phyloP scores from a whole-genome alignment of 2,329 filamentous ascomycete genomes.

The Neonectria hederae region DNA sequence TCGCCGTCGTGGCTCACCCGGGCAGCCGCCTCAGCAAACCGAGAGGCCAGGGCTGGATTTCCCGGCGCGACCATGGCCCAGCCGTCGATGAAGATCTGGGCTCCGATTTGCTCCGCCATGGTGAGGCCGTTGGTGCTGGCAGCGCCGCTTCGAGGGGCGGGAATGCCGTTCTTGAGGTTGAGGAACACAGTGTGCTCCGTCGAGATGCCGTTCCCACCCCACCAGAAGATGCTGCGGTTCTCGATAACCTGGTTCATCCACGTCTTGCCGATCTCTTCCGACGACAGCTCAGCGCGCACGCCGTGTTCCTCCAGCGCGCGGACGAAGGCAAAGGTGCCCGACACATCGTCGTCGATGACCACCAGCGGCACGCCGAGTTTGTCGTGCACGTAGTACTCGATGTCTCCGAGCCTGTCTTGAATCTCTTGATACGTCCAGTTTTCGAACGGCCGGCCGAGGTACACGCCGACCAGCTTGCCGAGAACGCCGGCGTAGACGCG shows the following conservation, averaged over 20 bases:
- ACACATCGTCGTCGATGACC: constrained; percentile 19
- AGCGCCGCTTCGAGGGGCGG: constrained; percentile 11
- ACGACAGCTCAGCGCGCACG: constrained; percentile 7
- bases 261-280: constrained; percentile 18
- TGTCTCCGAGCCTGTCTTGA: constrained; percentile 10
- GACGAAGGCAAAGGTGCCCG: constrained; percentile 19
- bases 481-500: constrained; percentile 21
- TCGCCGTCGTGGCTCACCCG: constrained; percentile 52
- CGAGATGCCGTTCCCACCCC: constrained; percentile 18
- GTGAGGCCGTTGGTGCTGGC: constrained; percentile 6
- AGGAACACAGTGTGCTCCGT: constrained; percentile 17
- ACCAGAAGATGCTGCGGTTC: constrained; percentile 13
- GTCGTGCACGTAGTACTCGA: constrained; percentile 20
- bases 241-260: constrained; percentile 21
- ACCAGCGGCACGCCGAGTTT: constrained; percentile 15
- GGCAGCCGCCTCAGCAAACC: constrained; percentile 46
- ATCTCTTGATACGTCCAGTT: constrained; percentile 20
- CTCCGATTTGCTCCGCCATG: constrained; percentile 31
- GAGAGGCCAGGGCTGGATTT: constrained; percentile 43
- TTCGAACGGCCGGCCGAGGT: constrained; percentile 18
- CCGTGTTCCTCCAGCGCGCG: constrained; percentile 19
- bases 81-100: constrained; percentile 52
- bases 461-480: constrained; percentile 21
- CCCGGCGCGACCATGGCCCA: constrained; percentile 48
- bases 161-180: constrained; percentile 16